These are phyloP conservation scores for Talaromyces nanjingensis DNA, from an alignment of 495 filamentous ascomycete genomes.

Conservation along the genomic window DNA sequence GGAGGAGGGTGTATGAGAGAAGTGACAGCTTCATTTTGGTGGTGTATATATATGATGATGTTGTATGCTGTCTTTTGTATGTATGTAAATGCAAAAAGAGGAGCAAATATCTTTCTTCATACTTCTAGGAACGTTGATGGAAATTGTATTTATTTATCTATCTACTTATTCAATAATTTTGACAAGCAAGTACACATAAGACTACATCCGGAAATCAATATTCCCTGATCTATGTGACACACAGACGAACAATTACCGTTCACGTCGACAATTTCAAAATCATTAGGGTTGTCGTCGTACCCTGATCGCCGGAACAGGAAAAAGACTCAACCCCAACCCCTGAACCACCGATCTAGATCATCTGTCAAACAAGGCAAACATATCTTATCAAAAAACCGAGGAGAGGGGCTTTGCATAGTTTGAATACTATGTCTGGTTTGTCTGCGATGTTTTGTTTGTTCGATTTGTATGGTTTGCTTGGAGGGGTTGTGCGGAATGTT, in stretches of 20 bases:
- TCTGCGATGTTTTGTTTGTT: not conserved
- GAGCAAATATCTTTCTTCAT: not conserved
- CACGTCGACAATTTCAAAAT: not conserved
- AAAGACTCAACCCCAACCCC: not conserved
- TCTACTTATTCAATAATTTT: not conserved
- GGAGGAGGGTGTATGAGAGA: not conserved
- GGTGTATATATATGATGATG: not conserved
- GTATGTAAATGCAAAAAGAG: not conserved
- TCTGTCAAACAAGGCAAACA: not conserved
- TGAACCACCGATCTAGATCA: not conserved
- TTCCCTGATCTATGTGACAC: not conserved
- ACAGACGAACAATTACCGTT: not conserved
- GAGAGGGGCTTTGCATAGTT: not conserved
- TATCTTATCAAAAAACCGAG: not conserved
- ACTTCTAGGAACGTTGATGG: not conserved
- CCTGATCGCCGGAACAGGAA: not conserved
- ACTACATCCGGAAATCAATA: conserved; percentile 5
- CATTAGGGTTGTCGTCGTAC: not conserved
- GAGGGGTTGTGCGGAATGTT: not conserved
- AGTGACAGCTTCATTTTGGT: conserved; percentile 4
- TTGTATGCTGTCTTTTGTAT: not conserved
- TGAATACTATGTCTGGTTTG: not conserved
- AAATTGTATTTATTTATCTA: not conserved
- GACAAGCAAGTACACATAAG: too few relatives aligned
- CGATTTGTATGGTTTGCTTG: not conserved